Percentiles rank a stretch among this genome's conserved stretches.
Conservation (phyloP, 495 filamentous ascomycete species). For the Penicillium goetzii region DNA sequence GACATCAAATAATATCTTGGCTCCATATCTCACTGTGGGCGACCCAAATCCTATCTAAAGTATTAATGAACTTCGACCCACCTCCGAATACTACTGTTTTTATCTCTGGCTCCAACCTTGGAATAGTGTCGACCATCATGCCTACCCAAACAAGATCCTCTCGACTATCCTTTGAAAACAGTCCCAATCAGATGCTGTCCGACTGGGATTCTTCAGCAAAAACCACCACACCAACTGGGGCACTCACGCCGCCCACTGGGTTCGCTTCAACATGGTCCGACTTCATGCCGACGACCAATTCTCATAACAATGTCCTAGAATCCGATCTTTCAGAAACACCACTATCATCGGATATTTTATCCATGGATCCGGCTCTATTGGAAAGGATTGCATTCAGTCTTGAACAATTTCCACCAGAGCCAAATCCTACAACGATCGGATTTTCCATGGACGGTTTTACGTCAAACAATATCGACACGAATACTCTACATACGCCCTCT, state of each 20-base stretch:
- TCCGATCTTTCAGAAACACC: background rate
- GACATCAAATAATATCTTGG: background rate
- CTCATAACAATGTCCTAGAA: background rate
- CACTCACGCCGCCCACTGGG: background rate
- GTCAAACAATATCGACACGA: background rate
- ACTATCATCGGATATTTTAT: background rate
- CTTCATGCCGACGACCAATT: background rate
- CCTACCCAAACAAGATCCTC: background rate
- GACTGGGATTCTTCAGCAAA: background rate
- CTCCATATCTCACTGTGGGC: background rate
- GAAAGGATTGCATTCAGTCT: conserved; percentile 12
- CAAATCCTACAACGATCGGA: background rate
- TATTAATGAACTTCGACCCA: background rate
- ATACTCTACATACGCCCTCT: background rate
- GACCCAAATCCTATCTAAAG: background rate
- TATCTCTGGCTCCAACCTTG: background rate
- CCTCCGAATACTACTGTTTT: background rate
- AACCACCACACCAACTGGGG: background rate
- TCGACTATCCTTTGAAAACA: background rate
- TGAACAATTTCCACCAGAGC: conserved; percentile 7
- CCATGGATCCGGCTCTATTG: background rate
- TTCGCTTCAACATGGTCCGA: conserved; percentile 1
- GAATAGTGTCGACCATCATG: background rate
- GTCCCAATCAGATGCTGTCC: background rate
- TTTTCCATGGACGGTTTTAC: background rate